Percentiles rank a stretch among this genome's conserved stretches.
Evolutionary conservation across 225 moss, liverwort and hornwort genomes (phyloP).

Genomic region (Asterella californica): DNA sequence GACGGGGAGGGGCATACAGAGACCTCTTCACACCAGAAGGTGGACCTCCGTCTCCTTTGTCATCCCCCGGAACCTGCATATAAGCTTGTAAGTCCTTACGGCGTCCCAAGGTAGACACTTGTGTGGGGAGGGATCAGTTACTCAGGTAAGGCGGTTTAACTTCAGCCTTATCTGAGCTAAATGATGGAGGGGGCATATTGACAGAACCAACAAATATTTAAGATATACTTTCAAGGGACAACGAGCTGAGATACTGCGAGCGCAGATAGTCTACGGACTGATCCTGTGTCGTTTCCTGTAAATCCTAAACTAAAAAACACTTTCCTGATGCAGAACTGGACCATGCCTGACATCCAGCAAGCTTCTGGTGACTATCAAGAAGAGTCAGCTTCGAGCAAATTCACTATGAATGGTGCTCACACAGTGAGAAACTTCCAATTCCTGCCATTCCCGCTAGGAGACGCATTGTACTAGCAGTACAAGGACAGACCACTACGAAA

Average conservation of each 20-base stretch:
- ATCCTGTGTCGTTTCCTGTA: background rate
- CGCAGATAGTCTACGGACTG: background rate
- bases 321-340: background rate
- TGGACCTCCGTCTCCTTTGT: conserved; percentile 56
- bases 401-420: conserved; percentile 3
- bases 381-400: background rate
- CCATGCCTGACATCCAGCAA: background rate
- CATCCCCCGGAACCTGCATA: conserved; percentile 52
- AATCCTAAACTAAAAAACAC: background rate
- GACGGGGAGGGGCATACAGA: conserved; percentile 63
- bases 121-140: background rate
- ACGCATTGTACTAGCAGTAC: conserved; percentile 5
- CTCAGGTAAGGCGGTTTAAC: background rate
- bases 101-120: background rate
- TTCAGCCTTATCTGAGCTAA: background rate
- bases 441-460: background rate
- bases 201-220: background rate
- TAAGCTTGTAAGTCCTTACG: background rate
- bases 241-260: background rate
- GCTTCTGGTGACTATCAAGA: background rate
- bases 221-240: background rate
- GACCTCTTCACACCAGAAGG: conserved; percentile 71
- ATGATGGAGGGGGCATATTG: background rate
- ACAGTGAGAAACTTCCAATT: background rate
- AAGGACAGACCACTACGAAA: background rate